A percentile compares a stretch with the other conserved stretches of the same genome.
Evolutionary conservation across 495 filamentous ascomycete species (phyloP).

Genomic region (Hypoxylon crocopeplum): DNA sequence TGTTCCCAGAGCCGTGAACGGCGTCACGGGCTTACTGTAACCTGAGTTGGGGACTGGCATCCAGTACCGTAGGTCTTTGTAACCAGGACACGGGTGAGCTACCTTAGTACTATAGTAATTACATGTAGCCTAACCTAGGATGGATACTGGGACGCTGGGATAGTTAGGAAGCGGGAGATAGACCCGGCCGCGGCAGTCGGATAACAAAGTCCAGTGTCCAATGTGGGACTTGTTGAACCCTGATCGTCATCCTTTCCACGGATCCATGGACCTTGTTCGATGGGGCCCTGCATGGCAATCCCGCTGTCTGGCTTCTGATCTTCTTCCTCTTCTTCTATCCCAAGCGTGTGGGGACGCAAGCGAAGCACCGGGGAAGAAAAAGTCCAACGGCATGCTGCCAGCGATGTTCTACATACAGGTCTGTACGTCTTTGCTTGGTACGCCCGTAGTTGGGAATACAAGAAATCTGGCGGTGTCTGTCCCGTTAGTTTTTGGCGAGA

Average conservation of each 20-base stretch:
- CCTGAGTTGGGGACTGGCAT: not conserved
- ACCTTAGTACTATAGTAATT: no score
- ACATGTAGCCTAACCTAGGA: not conserved
- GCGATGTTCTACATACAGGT: slow-evolving; percentile 31
- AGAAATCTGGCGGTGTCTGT: slow-evolving; percentile 29
- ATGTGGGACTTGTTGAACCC: slow-evolving; percentile 30
- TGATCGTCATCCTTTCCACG: slow-evolving; percentile 38
- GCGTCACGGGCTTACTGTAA: slow-evolving; percentile 36
- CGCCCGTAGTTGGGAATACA: slow-evolving; percentile 11
- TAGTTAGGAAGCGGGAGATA: slow-evolving; percentile 29
- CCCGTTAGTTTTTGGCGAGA: slow-evolving; percentile 14
- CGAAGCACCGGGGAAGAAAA: slow-evolving; percentile 24
- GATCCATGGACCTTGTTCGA: slow-evolving; percentile 32
- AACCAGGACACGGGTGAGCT: slow-evolving; percentile 18
- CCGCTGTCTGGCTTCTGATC: slow-evolving; percentile 23
- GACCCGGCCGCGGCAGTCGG: slow-evolving; percentile 39
- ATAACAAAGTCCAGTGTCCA: slow-evolving; percentile 15
- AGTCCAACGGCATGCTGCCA: slow-evolving; percentile 34
- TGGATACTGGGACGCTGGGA: not conserved
- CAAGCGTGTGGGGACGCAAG: slow-evolving; percentile 22
- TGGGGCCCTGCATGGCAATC: slow-evolving; percentile 34
- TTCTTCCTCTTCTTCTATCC: slow-evolving; percentile 1
- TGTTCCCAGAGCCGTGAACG: slow-evolving; percentile 25
- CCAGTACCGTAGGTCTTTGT: slow-evolving; percentile 1
- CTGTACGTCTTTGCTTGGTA: slow-evolving; percentile 12